These are phyloP conservation scores for Coemansia sp. DNA, from an alignment of 371 early-diverging fungal genomes.

Conservation along the genomic window DNA sequence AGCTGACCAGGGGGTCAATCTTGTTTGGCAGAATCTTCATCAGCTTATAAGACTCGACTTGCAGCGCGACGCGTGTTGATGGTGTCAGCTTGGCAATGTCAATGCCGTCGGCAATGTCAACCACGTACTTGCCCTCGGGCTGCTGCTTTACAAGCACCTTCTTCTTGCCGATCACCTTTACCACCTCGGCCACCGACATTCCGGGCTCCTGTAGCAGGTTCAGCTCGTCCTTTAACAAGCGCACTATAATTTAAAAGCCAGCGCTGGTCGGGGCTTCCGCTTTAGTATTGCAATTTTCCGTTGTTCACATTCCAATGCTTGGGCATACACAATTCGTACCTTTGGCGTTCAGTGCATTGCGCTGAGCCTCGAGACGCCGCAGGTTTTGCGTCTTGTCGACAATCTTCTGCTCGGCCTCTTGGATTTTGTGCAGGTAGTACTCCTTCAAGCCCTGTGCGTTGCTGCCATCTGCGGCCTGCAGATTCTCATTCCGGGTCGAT, in stretches of 20 bases:
- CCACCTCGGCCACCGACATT: slow-evolving; percentile 98
- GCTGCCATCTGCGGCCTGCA: slow-evolving; percentile 5
- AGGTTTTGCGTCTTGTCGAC: slow-evolving; percentile 93
- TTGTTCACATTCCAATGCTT: no score
- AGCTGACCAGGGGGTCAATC: slow-evolving; percentile 93
- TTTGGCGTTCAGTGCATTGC: slow-evolving; percentile 96
- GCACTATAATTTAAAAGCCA: slow-evolving; percentile 62
- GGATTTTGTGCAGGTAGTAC: slow-evolving; percentile 79
- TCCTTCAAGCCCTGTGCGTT: slow-evolving; percentile 46
- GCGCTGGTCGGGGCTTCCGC: no score
- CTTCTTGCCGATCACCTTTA: slow-evolving; percentile 99
- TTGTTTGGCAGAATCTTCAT: slow-evolving; percentile 94
- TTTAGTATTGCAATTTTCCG: no score
- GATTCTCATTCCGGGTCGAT: slow-evolving; percentile 6
- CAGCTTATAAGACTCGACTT: slow-evolving; percentile 86
- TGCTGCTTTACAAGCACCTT: slow-evolving; percentile 98
- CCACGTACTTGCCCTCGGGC: slow-evolving; percentile 99
- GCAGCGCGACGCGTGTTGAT: slow-evolving; percentile 96
- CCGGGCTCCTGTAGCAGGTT: slow-evolving; percentile 97
- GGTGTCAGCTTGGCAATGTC: slow-evolving; percentile 93
- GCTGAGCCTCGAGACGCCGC: slow-evolving; percentile 97
- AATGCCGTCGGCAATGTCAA: slow-evolving; percentile 88
- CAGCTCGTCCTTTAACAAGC: slow-evolving; percentile 97
- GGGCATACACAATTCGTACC: slow-evolving; percentile 53
- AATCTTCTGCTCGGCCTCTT: slow-evolving; percentile 85